These are phyloP conservation scores for Polygonum aviculare DNA, from an alignment of 148 eudicot species.

Conservation along the genomic window DNA sequence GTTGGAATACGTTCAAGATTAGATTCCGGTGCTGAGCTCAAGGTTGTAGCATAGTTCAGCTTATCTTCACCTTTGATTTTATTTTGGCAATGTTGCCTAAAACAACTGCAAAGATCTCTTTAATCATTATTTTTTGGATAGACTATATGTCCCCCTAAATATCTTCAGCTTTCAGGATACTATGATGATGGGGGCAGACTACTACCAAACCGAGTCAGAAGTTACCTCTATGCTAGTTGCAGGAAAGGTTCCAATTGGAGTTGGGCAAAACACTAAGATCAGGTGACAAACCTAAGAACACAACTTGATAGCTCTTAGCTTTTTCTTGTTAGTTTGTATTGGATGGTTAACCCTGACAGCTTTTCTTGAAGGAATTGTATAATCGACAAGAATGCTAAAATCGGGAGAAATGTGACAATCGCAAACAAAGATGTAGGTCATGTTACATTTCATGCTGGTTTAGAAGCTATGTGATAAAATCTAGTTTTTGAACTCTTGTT, in stretches of 20 bases:
- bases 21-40: slow-evolving; percentile 58
- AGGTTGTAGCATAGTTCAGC: slow-evolving; percentile 6
- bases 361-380: slow-evolving; percentile 65
- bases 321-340: neutral
- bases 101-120: neutral
- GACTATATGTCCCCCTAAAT: neutral
- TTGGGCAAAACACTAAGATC: slow-evolving; percentile 73
- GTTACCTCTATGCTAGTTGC: slow-evolving; percentile 73
- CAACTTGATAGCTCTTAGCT: too few species aligned
- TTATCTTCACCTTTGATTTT: neutral
- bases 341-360: neutral
- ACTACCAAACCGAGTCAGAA: slow-evolving; percentile 86
- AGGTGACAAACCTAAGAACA: slow-evolving; percentile 30
- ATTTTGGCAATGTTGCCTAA: neutral
- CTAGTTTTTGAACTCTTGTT: neutral
- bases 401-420: slow-evolving; percentile 72
- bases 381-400: slow-evolving; percentile 93
- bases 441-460: too few species aligned
- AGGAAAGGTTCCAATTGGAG: slow-evolving; percentile 88
- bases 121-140: neutral
- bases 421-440: slow-evolving; percentile 62
- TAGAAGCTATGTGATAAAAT: neutral
- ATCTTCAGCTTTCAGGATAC: slow-evolving; percentile 47
- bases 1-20: slow-evolving; percentile 86
- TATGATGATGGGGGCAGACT: slow-evolving; percentile 92